Evolutionary conservation across 768 basidiomycete genomes (phyloP), one percentile per base, ranked within the genome.

Genomic region (Naganishia onofrii): DNA sequence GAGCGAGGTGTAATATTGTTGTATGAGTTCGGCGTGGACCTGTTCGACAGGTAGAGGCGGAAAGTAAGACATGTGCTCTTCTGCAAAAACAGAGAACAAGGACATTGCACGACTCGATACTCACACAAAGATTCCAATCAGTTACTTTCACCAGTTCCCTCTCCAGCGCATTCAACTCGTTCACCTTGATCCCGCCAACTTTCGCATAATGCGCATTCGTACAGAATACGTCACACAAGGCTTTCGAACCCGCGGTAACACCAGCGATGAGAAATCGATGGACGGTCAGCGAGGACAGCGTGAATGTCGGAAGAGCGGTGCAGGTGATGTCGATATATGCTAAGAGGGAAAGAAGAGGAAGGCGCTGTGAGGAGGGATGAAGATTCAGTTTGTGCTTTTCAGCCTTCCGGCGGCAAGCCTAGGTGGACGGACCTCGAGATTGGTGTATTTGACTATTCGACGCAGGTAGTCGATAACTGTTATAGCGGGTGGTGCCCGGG

Each of bases 251-350:
- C 70, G 93, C 92, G 34, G 91, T 88, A 80, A 97, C 89, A 75
- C 92, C 88, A 54, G 95, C 86, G 83, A 98, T 97, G 78, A 97
- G 85, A 83, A 99, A 98, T 70, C 96, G 92, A 83, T 99, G 96
- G 77, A 93, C 93, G 28, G 95, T 98, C 76, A 98, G 87, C 44
- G 93, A 95, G 44, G 92, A 92, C 73, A 99, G 86, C 58, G 90
- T 95, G 85, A 97, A 99, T 38, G 87, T 84, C 28, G 92, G 90
- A 76, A 88, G 86, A 74, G 91, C 88, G 54, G 88, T 86, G 82
- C 92, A 95, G 77, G 96, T 92, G 83, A 77, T 76, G 73, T 82
- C 81, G 51, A 82, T 79, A 71, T 82, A 82, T 3, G 80, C 78
- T 8, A 82, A 71, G 32, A 82, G 75, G 23, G 79, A 79, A 8